These are phyloP conservation scores for Xylaria telfairii DNA, from an alignment of 495 filamentous ascomycete genomes.

Conservation along the genomic window DNA sequence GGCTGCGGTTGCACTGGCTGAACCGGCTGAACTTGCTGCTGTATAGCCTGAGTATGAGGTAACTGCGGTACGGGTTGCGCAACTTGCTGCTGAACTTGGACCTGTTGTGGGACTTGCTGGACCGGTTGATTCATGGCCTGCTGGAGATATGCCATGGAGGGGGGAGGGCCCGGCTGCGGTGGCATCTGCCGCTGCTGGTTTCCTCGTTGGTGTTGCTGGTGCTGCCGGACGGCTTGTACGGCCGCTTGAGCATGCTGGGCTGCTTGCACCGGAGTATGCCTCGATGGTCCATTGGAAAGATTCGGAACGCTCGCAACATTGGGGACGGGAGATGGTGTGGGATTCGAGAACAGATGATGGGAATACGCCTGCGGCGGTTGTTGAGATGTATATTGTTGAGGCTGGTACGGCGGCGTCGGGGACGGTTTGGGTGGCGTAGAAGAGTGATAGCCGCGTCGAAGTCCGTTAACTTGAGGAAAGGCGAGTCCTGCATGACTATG, in stretches of 20 bases:
- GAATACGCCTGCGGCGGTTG: slow-evolving; percentile 39
- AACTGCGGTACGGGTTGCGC: slow-evolving; percentile 38
- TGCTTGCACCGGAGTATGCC: slow-evolving; percentile 43
- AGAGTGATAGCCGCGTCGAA: slow-evolving; percentile 35
- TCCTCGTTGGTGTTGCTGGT: slow-evolving; percentile 38
- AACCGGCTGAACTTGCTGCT: slow-evolving; percentile 38
- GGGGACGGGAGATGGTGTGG: slow-evolving; percentile 45
- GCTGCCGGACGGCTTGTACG: slow-evolving; percentile 42
- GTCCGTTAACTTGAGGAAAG: slow-evolving; percentile 37
- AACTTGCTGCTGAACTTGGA: slow-evolving; percentile 35
- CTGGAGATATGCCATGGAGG: slow-evolving; percentile 38
- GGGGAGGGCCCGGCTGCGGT: slow-evolving; percentile 31
- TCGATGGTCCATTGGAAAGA: slow-evolving; percentile 44
- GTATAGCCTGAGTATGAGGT: slow-evolving; percentile 39
- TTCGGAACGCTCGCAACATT: slow-evolving; percentile 43
- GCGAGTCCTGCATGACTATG: slow-evolving; percentile 45
- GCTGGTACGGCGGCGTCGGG: slow-evolving; percentile 48
- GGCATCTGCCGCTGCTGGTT: slow-evolving; percentile 43
- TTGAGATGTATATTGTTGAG: slow-evolving; percentile 47
- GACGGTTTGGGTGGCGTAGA: slow-evolving; percentile 51
- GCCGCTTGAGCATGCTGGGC: slow-evolving; percentile 48
- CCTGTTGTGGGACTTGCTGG: slow-evolving; percentile 37
- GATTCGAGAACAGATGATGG: slow-evolving; percentile 45
- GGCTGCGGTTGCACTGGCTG: slow-evolving; percentile 36
- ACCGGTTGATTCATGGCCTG: slow-evolving; percentile 43